Evolutionary conservation across 192 early-diverging fungal genomes (phyloP).

Genomic region (Coemansia sp.): DNA sequence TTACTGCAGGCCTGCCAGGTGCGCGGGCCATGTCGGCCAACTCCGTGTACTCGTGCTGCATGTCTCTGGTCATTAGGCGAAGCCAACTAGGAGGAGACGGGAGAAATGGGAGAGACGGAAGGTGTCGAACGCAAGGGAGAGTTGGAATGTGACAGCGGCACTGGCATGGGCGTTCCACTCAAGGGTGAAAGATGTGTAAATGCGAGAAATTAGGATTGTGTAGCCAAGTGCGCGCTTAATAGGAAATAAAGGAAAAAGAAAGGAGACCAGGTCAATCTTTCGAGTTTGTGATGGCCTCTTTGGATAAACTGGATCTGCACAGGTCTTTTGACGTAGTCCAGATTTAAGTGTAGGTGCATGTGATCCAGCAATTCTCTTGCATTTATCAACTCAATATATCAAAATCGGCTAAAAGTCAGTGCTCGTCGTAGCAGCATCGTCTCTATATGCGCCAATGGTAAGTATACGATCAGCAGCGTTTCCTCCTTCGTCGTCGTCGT

Average conservation of each 20-base stretch:
- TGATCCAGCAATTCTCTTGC: background rate
- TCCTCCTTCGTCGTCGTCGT: background rate
- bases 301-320: background rate
- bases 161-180: background rate
- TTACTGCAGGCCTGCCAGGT: background rate
- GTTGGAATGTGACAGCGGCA: background rate
- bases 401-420: background rate
- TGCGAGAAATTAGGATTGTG: background rate
- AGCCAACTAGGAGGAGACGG: background rate
- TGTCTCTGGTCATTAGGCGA: conserved; percentile 15
- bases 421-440: conserved; percentile 8
- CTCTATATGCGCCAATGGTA: conserved; percentile 30
- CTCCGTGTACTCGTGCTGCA: conserved; percentile 47
- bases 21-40: conserved; percentile 30
- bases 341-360: background rate
- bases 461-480: background rate
- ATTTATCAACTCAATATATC: background rate
- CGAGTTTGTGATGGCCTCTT: too few species aligned
- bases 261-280: background rate
- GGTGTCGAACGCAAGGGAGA: background rate
- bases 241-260: background rate
- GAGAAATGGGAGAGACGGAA: background rate
- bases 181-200: background rate
- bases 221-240: background rate
- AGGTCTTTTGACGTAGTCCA: background rate